Base-by-base conservation (phyloP, 352 stramenopile species). In the Globisporangium camurandrum region DNA sequence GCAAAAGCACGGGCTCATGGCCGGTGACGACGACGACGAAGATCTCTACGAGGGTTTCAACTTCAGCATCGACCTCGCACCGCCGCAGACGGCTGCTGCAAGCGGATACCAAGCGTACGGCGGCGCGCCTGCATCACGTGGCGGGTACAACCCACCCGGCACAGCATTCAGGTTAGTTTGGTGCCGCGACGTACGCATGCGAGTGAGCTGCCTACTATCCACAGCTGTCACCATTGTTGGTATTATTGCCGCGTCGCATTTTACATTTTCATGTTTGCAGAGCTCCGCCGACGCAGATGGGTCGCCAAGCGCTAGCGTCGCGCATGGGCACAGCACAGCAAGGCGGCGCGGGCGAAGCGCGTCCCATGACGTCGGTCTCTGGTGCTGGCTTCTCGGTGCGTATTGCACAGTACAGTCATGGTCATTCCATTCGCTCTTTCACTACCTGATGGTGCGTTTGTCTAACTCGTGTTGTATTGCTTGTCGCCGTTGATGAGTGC, bases 301-400 rank as follows among this genome's bases (percentile, higher is more conserved):
- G 81, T 0, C 58, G 81, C 10, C 75, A 79, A 43, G 61, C 62
- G 17, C 78, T 69, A 3, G 72, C 70, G 17, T 86, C 71, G 3
- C 56, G 82, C 10, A 71, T 90, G 56, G 77, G 79, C 28, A 93
- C 79, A 4, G 67, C 71, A 2, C 53, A 66, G 11, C 74, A 73
- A 51, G 63, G 58, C 12, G 33, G 33, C 31, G 57, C 54, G 0
- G 62, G 69, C 12, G 88, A 95, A 44, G 86, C 88, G 4, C 66
- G 91, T 27, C 91, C 91, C 14, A 97, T 97, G 89, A 97, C 91
- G 11, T 96, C 86, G 2, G 87, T 97, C 6, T 86, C 88, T 7
- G 91, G 89, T 16, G 89, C 91, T n/a, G 88, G 89, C 2, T 97
- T 93, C 52, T 90, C 79, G 63, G 81, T 92, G 52, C 51, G 72